Conservation (phyloP, 164 flowering plant species). For the Vitis riparia region DNA sequence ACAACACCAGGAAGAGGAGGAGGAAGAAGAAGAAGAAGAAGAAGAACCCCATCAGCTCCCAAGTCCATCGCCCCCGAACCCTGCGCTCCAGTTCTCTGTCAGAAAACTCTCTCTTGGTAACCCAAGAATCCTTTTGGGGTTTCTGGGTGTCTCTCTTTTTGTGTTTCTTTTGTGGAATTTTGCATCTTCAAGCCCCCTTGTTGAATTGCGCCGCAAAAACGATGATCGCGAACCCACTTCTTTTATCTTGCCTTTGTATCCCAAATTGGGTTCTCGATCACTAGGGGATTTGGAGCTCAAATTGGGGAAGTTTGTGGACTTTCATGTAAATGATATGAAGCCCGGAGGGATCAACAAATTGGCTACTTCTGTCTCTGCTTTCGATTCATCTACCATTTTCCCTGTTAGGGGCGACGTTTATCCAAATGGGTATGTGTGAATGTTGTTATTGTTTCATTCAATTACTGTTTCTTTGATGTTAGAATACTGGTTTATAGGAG, state of each 20-base stretch:
- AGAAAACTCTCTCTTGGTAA: conserved; percentile 10
- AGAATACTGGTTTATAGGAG: background rate
- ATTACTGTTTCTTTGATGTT: background rate
- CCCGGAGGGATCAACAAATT: conserved; percentile 14
- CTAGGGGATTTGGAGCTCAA: conserved; percentile 36
- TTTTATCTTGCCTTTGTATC: conserved; percentile 54
- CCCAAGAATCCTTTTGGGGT: conserved; percentile 27
- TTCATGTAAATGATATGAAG: conserved; percentile 5
- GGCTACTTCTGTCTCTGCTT: conserved; percentile 17
- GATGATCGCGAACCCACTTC: conserved; percentile 30
- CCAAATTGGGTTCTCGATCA: conserved; percentile 24
- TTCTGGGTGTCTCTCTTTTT: conserved; percentile 41
- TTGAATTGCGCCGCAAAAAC: conserved; percentile 22
- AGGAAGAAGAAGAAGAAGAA: background rate
- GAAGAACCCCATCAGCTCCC: conserved; percentile 6
- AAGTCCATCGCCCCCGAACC: background rate
- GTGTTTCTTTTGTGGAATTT: conserved; percentile 30
- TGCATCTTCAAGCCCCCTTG: conserved; percentile 20
- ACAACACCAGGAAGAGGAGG: conserved; percentile 2
- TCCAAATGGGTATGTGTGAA: conserved; percentile 72
- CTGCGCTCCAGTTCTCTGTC: conserved; percentile 13
- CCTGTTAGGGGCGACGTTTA: conserved; percentile 63
- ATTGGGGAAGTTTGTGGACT: conserved; percentile 41
- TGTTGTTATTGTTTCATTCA: background rate
- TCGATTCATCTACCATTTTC: conserved; percentile 47